Percentiles rank a stretch among this genome's conserved stretches.
Evolutionary conservation across 257 asterid species (phyloP).

Genomic region (Phtheirospermum japonicum): DNA sequence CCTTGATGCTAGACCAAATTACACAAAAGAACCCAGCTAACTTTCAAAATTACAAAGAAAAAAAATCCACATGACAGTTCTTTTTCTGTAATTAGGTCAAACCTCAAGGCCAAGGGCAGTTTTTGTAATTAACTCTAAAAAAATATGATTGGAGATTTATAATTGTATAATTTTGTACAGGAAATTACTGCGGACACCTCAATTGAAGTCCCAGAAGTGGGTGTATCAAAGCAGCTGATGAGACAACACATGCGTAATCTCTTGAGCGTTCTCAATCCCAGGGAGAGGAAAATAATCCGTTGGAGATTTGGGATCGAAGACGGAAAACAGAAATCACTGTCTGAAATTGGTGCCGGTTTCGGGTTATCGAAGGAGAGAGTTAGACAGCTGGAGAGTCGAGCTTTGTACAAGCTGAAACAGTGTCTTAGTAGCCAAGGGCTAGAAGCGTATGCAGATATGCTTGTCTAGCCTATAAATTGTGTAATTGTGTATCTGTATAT

Average conservation of each 20-base stretch:
- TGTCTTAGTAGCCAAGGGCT: conserved; percentile 65
- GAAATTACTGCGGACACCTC: conserved; percentile 76
- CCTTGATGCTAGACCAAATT: not conserved
- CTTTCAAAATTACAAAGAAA: too few relatives aligned
- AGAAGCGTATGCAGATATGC: conserved; percentile 56
- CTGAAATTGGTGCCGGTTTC: conserved; percentile 73
- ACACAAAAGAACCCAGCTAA: too few relatives aligned
- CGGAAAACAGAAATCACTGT: conserved; percentile 58
- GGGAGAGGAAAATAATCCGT: conserved; percentile 70
- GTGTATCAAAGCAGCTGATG: conserved; percentile 67
- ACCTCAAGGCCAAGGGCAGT: not conserved
- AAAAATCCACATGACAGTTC: too few relatives aligned
- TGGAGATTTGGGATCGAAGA: conserved; percentile 65
- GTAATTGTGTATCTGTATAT: conserved; percentile 6
- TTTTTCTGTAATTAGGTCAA: too few relatives aligned
- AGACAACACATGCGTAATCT: conserved; percentile 70
- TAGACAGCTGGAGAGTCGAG: conserved; percentile 84
- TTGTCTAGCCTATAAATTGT: conserved; percentile 35
- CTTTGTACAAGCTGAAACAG: conserved; percentile 72
- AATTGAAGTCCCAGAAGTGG: conserved; percentile 58
- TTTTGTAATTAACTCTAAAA: too few relatives aligned
- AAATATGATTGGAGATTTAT: not conserved
- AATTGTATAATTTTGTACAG: conserved; percentile 36
- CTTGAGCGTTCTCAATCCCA: conserved; percentile 60
- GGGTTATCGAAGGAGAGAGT: conserved; percentile 87